Percentiles rank a stretch among this genome's conserved stretches.
Conservation (phyloP, 1,139 yeast species). For the Hyphopichia khmerensis region DNA sequence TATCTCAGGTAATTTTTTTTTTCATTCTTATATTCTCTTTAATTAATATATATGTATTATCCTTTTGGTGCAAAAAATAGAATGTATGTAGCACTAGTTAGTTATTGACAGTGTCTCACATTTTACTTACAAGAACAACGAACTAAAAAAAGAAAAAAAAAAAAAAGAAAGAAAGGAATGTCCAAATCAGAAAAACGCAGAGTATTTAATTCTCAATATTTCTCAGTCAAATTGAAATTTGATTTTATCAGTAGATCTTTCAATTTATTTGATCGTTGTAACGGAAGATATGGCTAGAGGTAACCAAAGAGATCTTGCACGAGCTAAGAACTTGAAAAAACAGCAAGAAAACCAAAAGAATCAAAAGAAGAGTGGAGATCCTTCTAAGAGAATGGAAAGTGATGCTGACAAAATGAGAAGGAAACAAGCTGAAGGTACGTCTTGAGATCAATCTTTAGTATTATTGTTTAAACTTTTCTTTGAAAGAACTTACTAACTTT, state of each 20-base stretch:
- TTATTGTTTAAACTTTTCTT: no score
- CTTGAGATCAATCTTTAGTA: neutral
- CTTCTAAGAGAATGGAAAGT: slow-evolving; percentile 75
- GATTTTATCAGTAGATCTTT: neutral
- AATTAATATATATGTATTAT: no score
- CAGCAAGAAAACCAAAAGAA: slow-evolving; percentile 59
- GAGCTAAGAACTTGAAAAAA: slow-evolving; percentile 85
- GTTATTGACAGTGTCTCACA: no score
- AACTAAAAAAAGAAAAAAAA: neutral
- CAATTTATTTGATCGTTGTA: slow-evolving; percentile 7
- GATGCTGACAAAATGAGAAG: slow-evolving; percentile 88
- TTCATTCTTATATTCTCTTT: no score
- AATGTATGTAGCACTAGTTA: no score
- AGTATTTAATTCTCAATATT: neutral
- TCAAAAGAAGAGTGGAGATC: slow-evolving; percentile 72
- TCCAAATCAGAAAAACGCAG: no score
- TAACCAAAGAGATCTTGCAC: slow-evolving; percentile 91
- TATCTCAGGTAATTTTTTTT: no score
- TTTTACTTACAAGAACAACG: no score
- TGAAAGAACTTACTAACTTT: slow-evolving; percentile 3
- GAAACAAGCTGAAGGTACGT: slow-evolving; percentile 81
- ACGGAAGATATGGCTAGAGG: slow-evolving; percentile 99
- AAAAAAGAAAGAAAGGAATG: neutral
- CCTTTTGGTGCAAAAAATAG: no score
- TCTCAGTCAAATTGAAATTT: neutral